These are phyloP conservation scores for Teunomyces funiuensis DNA, from an alignment of 805 yeast species.

Conservation along the genomic window DNA sequence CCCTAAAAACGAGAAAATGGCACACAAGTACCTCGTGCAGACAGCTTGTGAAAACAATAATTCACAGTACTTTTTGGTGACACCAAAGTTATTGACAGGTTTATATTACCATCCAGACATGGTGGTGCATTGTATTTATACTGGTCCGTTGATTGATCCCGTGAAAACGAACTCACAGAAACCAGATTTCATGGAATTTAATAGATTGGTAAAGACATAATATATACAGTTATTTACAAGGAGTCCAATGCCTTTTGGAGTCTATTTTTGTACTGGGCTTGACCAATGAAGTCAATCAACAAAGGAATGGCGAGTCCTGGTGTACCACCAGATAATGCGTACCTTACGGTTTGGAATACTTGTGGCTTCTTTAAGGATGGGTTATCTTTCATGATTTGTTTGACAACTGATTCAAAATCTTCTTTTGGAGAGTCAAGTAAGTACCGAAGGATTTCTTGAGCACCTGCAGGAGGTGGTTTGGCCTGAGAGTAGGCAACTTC, in stretches of 20 bases:
- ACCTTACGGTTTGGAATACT: slow-evolving; percentile 60
- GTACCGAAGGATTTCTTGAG: slow-evolving; percentile 15
- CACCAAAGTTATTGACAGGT: slow-evolving; percentile 84
- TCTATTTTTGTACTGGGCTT: slow-evolving; percentile 30
- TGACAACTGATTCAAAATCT: slow-evolving; percentile 14
- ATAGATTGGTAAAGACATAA: slow-evolving; percentile 11
- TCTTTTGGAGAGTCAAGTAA: slow-evolving; percentile 14
- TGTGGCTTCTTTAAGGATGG: slow-evolving; percentile 30
- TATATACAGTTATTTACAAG: slow-evolving; percentile 4
- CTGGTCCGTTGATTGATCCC: slow-evolving; percentile 35
- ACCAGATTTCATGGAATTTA: slow-evolving; percentile 35
- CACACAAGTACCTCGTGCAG: slow-evolving; percentile 81
- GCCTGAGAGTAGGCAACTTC: slow-evolving; percentile 31
- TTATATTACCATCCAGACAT: slow-evolving; percentile 74
- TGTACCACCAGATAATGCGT: slow-evolving; percentile 65
- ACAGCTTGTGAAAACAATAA: slow-evolving; percentile 61
- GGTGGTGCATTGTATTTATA: slow-evolving; percentile 78
- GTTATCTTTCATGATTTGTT: background rate
- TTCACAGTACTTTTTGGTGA: slow-evolving; percentile 88
- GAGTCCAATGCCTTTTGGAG: slow-evolving; percentile 10
- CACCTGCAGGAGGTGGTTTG: slow-evolving; percentile 13
- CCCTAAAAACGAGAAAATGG: slow-evolving; percentile 82
- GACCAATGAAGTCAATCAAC: slow-evolving; percentile 56
- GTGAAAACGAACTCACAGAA: slow-evolving; percentile 13
- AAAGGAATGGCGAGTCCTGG: slow-evolving; percentile 70